phyloP scores from a whole-genome alignment of 768 basidiomycete species.

The Hypholoma sublateritium region DNA sequence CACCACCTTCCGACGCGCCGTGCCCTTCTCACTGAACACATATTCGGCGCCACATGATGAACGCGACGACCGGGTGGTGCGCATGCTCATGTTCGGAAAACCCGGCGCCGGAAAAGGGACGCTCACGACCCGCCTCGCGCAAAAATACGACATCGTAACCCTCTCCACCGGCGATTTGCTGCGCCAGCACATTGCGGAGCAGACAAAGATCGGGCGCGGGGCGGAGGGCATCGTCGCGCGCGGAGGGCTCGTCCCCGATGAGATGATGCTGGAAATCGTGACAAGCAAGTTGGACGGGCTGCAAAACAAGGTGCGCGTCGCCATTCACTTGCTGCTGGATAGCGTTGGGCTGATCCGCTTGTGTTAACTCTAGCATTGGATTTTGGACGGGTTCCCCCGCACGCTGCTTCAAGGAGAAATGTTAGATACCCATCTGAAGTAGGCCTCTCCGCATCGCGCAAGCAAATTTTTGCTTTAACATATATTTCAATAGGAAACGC shows the following conservation, averaged over 20 bases:
- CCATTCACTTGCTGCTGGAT: background rate
- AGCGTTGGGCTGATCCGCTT: background rate
- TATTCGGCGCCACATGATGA: conserved; percentile 37
- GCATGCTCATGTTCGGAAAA: conserved; percentile 79
- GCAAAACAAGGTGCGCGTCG: conserved; percentile 55
- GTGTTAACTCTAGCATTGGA: conserved; percentile 69
- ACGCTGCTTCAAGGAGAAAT: conserved; percentile 83
- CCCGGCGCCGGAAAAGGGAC: conserved; percentile 90
- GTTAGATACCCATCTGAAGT: conserved; percentile 76
- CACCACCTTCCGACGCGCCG: conserved; percentile 35
- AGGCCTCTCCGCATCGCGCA: conserved; percentile 19
- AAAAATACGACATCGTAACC: conserved; percentile 76
- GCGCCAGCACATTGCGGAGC: conserved; percentile 77
- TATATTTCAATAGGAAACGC: conserved; percentile 44
- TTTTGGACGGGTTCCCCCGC: conserved; percentile 90
- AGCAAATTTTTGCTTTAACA: background rate
- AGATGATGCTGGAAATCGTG: conserved; percentile 76
- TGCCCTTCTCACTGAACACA: conserved; percentile 52
- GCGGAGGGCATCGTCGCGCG: conserved; percentile 80
- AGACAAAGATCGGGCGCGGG: conserved; percentile 68
- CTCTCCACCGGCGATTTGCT: conserved; percentile 86
- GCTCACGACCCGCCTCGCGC: conserved; percentile 68
- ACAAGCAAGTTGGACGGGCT: conserved; percentile 67
- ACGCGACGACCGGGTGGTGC: conserved; percentile 40
- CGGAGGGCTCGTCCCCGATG: conserved; percentile 77